Base-by-base conservation (phyloP, 768 basidiomycete genomes). In the Lentinula raphanica region DNA sequence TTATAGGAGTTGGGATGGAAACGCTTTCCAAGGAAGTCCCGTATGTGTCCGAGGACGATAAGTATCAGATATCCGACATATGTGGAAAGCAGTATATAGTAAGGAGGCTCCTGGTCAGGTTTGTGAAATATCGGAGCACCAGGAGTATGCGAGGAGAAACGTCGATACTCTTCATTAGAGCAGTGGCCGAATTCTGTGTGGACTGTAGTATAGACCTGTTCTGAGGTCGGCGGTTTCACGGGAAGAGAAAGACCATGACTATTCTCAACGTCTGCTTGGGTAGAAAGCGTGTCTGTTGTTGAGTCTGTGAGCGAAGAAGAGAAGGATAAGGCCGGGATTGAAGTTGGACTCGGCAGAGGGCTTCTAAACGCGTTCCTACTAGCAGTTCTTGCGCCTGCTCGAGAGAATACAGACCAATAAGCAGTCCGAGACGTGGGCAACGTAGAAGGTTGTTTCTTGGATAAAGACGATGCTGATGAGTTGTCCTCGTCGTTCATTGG, bases 181-280 rank as follows among this genome's bases (percentile, higher is more conserved):
- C 91, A 94, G 71, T 94, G 92, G 1, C 95, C 95, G 68, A 95
- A 98, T 74, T 98, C 95, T 25, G 90, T 82, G 74, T 98, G 91
- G 38, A 89, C 79, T 11, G 89, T 90, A 38, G 74, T 80, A 69
- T 89, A 90, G 27, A 86, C 78, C 66, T 92, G 87, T 67, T 88
- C 86, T 0, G 90, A 92, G 36, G 87, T 92, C 0, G 91, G 91
- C 2, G 91, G 85, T n/a, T 72, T 74, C 48, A 39, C 51, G n/a
- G 89, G 88, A 54, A 83, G 76, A 7, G 82, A 69, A 45, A 92
- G 80, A 8, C 82, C 83, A 56, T 87, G 82, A 28, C 72, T 65
- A 63, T 76, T 74, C 63, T 79, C 76, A 51, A 72, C 68, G 29
- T 87, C 82, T 27, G 71, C 64, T 56, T 86, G 87, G 63, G 80